These are phyloP conservation scores for Leishmania martiniquensis DNA, from an alignment of 208 protist genomes.

Conservation along the genomic window DNA sequence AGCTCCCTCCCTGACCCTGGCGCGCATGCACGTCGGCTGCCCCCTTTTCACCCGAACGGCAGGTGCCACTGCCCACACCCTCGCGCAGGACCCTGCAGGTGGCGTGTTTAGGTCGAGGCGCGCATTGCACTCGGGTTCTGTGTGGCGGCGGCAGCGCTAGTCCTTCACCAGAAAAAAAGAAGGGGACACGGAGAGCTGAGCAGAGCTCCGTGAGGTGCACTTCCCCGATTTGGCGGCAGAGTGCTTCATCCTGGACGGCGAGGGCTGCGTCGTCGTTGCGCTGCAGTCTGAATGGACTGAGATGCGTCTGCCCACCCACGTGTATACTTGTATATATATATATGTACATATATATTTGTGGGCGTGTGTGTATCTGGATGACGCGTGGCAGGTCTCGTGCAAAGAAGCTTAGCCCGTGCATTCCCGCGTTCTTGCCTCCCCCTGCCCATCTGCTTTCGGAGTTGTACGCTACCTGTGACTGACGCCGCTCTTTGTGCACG, in stretches of 20 bases:
- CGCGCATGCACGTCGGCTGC: neutral
- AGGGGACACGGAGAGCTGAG: neutral
- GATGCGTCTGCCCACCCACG: too few relatives aligned
- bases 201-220: neutral
- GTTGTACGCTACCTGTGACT: too few relatives aligned
- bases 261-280: too few relatives aligned
- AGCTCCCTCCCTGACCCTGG: neutral
- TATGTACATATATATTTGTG: neutral
- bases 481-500: neutral
- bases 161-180: neutral
- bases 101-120: neutral
- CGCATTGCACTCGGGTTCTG: neutral
- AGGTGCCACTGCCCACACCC: neutral
- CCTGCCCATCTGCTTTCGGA: neutral
- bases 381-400: too few relatives aligned
- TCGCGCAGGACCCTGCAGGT: neutral
- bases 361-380: conserved; percentile 4
- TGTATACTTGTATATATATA: neutral
- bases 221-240: too few relatives aligned
- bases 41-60: too few relatives aligned
- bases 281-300: too few relatives aligned
- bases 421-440: neutral
- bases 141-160: too few relatives aligned
- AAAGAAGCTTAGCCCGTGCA: neutral
- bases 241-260: too few relatives aligned